Conservation (phyloP, 352 stramenopile genomes). For the Phytopythium aichiense region DNA sequence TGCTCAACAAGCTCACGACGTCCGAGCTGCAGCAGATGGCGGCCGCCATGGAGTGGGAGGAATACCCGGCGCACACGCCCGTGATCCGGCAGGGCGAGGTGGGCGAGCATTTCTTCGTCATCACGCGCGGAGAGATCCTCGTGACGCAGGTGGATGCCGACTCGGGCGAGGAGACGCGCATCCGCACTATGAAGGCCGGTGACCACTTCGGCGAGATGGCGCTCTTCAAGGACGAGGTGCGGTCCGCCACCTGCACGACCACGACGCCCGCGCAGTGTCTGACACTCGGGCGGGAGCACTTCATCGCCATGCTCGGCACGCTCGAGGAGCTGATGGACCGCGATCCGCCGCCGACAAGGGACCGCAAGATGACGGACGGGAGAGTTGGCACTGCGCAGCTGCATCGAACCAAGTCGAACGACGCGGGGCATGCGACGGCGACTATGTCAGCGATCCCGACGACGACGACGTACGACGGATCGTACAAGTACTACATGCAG, state of each 20-base stretch:
- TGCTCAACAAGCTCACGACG: slow-evolving; percentile 66
- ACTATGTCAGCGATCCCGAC: not conserved
- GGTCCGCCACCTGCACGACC: slow-evolving; percentile 89
- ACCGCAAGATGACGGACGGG: slow-evolving; percentile 7
- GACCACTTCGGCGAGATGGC: slow-evolving; percentile 95
- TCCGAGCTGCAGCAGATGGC: slow-evolving; percentile 68
- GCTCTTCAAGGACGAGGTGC: slow-evolving; percentile 90
- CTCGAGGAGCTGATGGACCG: slow-evolving; percentile 78
- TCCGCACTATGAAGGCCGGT: slow-evolving; percentile 57
- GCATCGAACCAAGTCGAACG: not conserved
- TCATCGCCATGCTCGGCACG: slow-evolving; percentile 76
- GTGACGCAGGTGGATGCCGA: slow-evolving; percentile 53
- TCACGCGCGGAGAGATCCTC: slow-evolving; percentile 69
- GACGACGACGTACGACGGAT: slow-evolving; percentile 2
- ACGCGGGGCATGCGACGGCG: slow-evolving; percentile 6
- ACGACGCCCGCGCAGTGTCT: slow-evolving; percentile 57
- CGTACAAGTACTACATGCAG: slow-evolving; percentile 78
- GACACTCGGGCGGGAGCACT: slow-evolving; percentile 61
- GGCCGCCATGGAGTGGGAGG: slow-evolving; percentile 79
- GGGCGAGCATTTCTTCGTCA: slow-evolving; percentile 77
- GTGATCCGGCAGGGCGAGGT: slow-evolving; percentile 75
- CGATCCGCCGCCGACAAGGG: slow-evolving; percentile 27
- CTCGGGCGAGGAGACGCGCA: slow-evolving; percentile 37
- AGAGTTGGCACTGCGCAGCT: not conserved
- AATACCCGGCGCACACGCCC: slow-evolving; percentile 44